A percentile compares a stretch with the other conserved stretches of the same genome.
Conservation (phyloP, 768 basidiomycete genomes). For the Kwoniella pini region DNA sequence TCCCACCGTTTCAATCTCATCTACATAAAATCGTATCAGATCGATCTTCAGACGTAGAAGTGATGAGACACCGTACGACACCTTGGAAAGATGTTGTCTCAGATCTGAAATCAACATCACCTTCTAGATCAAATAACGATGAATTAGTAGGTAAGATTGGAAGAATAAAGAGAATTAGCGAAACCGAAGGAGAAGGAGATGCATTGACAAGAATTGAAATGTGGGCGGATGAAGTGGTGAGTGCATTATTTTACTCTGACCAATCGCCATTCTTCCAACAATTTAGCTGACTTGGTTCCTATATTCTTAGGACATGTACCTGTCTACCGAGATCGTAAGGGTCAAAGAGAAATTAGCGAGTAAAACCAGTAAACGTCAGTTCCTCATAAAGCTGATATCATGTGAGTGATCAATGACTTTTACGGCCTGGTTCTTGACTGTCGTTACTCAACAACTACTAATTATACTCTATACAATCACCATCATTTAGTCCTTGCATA, state of each 20-base stretch:
- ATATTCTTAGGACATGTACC: conserved; percentile 26
- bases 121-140: background rate
- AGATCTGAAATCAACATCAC: background rate
- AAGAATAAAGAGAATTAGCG: conserved; percentile 6
- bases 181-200: conserved; percentile 7
- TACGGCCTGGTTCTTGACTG: too few relatives aligned
- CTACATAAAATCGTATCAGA: conserved; percentile 20
- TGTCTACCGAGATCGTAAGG: conserved; percentile 20
- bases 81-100: conserved; percentile 28
- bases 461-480: too few relatives aligned
- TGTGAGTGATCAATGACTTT: conserved; percentile 10
- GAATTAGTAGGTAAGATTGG: background rate
- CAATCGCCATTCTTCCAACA: background rate
- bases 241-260: background rate
- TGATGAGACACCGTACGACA: conserved; percentile 31
- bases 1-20: conserved; percentile 18
- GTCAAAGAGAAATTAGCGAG: conserved; percentile 10
- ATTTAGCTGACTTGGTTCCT: too few relatives aligned
- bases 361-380: conserved; percentile 12
- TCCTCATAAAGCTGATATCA: background rate
- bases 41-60: conserved; percentile 28
- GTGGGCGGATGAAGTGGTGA: conserved; percentile 40
- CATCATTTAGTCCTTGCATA: too few relatives aligned
- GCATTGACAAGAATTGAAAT: conserved; percentile 28
- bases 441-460: too few relatives aligned